A percentile compares a stretch with the other conserved stretches of the same genome.
Conservation (phyloP, 2,329 filamentous ascomycete species). For the Aspergillus transmontanensis region DNA sequence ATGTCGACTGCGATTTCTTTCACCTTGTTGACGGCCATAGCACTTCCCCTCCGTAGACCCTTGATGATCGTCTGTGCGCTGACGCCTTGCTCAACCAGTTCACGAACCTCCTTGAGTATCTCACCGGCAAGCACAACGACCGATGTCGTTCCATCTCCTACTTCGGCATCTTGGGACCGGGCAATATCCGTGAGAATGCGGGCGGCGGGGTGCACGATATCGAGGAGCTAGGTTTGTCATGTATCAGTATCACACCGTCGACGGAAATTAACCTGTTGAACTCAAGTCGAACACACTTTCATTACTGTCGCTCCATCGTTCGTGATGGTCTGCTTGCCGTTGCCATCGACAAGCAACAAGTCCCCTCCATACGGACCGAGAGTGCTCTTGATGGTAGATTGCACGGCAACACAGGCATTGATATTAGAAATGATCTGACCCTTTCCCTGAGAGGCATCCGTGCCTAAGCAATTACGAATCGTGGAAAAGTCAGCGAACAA, state of each 20-base stretch:
- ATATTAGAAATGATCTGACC: slow-evolving; percentile 98
- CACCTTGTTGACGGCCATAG: slow-evolving; percentile 96
- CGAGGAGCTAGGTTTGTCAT: slow-evolving; percentile 69
- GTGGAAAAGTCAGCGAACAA: slow-evolving; percentile 27
- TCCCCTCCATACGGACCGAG: slow-evolving; percentile 96
- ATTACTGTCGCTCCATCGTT: slow-evolving; percentile 99
- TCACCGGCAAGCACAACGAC: slow-evolving; percentile 97
- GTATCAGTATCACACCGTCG: slow-evolving; percentile 5
- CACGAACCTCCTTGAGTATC: slow-evolving; percentile 94
- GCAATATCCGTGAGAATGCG: slow-evolving; percentile 98
- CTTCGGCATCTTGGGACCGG: slow-evolving; percentile 97
- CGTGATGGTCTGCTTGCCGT: slow-evolving; percentile 95
- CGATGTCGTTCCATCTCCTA: slow-evolving; percentile 95
- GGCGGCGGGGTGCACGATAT: slow-evolving; percentile 96
- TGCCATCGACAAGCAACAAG: slow-evolving; percentile 90
- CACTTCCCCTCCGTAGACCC: slow-evolving; percentile 81
- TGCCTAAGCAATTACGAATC: slow-evolving; percentile 61
- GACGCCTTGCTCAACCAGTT: slow-evolving; percentile 93
- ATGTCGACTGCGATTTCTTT: slow-evolving; percentile 85
- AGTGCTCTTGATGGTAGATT: slow-evolving; percentile 93
- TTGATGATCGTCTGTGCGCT: slow-evolving; percentile 98
- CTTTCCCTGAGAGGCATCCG: slow-evolving; percentile 95
- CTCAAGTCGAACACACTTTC: slow-evolving; percentile 69
- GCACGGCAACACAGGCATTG: slow-evolving; percentile 94
- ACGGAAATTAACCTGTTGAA: background rate